phyloP scores from a whole-genome alignment of 2,329 filamentous ascomycete genomes.

The Pseudocercospora musae region DNA sequence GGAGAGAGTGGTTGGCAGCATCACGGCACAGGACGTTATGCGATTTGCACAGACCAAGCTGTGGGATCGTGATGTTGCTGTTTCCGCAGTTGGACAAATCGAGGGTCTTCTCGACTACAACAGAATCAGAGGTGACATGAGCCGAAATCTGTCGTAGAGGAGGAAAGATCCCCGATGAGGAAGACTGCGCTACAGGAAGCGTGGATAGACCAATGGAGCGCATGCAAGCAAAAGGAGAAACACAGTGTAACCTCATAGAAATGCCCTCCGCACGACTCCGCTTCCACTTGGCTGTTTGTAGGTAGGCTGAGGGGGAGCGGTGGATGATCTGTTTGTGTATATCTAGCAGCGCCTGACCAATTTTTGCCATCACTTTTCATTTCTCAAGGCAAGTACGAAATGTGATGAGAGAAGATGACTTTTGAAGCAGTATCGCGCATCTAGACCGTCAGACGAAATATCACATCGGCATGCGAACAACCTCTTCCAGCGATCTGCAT shows the following conservation, averaged over 20 bases:
- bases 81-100: conserved; percentile 88
- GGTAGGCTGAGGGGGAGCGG: background rate
- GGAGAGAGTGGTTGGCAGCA: conserved; percentile 81
- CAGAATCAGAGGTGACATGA: conserved; percentile 79
- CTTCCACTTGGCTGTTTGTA: background rate
- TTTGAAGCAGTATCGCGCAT: background rate
- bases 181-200: conserved; percentile 1
- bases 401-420: background rate
- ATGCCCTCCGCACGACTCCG: conserved; percentile 4
- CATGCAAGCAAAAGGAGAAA: conserved; percentile 15
- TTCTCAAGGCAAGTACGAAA: background rate
- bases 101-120: conserved; percentile 79
- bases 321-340: conserved; percentile 1
- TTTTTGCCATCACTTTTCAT: background rate
- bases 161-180: background rate
- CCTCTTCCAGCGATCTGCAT: background rate
- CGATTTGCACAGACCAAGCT: conserved; percentile 90
- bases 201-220: conserved; percentile 7
- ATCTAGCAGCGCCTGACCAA: conserved; percentile 4
- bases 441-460: background rate
- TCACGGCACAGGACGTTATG: conserved; percentile 96
- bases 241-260: conserved; percentile 26
- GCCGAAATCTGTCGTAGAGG: conserved; percentile 60
- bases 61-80: conserved; percentile 95
- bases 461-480: background rate